Evolutionary conservation across 2,329 filamentous ascomycete species (phyloP).

Genomic region (Geosmithia morbida): DNA sequence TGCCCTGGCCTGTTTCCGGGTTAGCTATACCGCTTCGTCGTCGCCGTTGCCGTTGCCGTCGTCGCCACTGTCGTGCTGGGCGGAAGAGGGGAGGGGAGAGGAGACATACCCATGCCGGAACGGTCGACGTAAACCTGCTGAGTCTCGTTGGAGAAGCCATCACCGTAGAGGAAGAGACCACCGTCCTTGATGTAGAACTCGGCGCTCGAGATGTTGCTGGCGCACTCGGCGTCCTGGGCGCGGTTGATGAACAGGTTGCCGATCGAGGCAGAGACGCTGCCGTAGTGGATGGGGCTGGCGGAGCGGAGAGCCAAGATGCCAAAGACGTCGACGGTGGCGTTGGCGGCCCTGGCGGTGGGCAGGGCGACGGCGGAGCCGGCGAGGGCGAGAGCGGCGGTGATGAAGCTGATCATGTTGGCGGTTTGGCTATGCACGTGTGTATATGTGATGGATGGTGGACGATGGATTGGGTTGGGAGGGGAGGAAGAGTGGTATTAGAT

Average conservation of each 20-base stretch:
- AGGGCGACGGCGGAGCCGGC: conserved; percentile 11
- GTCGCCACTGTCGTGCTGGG: conserved; percentile 6
- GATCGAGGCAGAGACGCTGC: conserved; percentile 25
- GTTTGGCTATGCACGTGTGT: too few species aligned
- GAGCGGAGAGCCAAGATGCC: conserved; percentile 33
- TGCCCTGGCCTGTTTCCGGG: conserved; percentile 28
- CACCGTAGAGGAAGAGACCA: conserved; percentile 31
- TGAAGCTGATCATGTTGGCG: conserved; percentile 6
- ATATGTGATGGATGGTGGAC: neutral
- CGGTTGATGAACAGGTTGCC: conserved; percentile 26
- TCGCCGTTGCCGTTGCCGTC: too few species aligned
- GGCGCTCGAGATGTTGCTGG: conserved; percentile 9
- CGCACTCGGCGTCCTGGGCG: conserved; percentile 31
- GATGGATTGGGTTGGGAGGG: neutral
- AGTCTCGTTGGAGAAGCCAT: conserved; percentile 14
- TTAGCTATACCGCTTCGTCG: too few species aligned
- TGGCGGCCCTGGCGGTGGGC: neutral
- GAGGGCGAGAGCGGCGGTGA: conserved; percentile 4
- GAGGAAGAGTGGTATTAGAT: neutral
- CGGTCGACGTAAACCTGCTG: conserved; percentile 40
- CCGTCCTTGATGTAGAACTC: conserved; percentile 12
- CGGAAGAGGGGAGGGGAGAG: conserved; percentile 25
- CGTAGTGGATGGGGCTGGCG: conserved; percentile 31
- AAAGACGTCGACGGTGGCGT: conserved; percentile 20
- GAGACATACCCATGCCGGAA: conserved; percentile 40